phyloP scores from a whole-genome alignment of 2,329 filamentous ascomycete species.

The Arthrobotrys musiformis region DNA sequence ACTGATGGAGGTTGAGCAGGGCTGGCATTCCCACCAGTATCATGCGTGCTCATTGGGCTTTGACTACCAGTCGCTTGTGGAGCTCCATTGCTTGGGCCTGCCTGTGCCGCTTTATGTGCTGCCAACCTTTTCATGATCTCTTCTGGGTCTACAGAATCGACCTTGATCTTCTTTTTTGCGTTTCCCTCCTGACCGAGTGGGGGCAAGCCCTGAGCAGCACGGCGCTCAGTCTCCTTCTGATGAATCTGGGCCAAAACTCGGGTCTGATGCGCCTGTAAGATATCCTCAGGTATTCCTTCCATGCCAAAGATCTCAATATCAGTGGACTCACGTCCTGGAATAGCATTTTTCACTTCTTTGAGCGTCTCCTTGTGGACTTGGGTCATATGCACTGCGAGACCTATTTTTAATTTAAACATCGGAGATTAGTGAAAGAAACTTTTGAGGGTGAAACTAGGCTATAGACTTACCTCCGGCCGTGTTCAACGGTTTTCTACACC shows the following conservation, averaged over 20 bases:
- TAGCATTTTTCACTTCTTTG: constrained; percentile 87
- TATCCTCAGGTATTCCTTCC: constrained; percentile 91
- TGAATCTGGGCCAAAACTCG: constrained; percentile 87
- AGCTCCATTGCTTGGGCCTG: constrained; percentile 68
- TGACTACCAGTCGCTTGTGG: constrained; percentile 71
- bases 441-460: background rate
- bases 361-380: constrained; percentile 97
- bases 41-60: constrained; percentile 66
- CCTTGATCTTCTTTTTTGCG: constrained; percentile 75
- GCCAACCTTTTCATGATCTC: constrained; percentile 84
- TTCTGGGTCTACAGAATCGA: constrained; percentile 77
- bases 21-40: constrained; percentile 67
- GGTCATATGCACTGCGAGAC: constrained; percentile 95
- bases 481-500: constrained; percentile 86
- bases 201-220: constrained; percentile 84
- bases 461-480: constrained; percentile 83
- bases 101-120: constrained; percentile 77
- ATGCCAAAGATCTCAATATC: constrained; percentile 98
- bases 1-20: constrained; percentile 61
- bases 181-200: constrained; percentile 70
- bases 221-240: constrained; percentile 82
- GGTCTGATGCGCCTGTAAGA: constrained; percentile 83
- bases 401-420: constrained; percentile 65
- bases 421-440: constrained; percentile 4
- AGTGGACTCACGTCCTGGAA: constrained; percentile 83